These are phyloP conservation scores for Piromyces sp. DNA, from an alignment of 192 early-diverging fungal genomes.

Conservation along the genomic window DNA sequence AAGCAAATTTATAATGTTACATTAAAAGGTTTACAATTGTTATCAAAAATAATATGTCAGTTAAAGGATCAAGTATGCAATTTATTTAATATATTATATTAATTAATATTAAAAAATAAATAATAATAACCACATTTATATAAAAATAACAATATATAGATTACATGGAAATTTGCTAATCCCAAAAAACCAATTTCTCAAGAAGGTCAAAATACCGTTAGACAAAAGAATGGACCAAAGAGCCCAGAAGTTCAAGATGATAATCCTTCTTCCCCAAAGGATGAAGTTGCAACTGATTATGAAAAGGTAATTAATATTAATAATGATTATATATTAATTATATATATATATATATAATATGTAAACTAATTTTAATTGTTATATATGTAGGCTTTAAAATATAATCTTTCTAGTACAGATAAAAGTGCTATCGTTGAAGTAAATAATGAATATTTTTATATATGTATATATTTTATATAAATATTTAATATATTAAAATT, in stretches of 20 bases:
- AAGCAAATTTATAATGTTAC: slow-evolving; percentile 10
- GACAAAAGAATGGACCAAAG: slow-evolving; percentile 13
- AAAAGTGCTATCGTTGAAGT: slow-evolving; percentile 23
- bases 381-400: slow-evolving; percentile 17
- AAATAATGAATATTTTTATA: neutral
- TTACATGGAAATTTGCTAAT: slow-evolving; percentile 19
- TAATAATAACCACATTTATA: too few species aligned
- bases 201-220: too few species aligned
- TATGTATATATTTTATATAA: neutral
- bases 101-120: neutral
- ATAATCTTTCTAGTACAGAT: slow-evolving; percentile 23
- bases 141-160: slow-evolving; percentile 4
- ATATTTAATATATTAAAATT: too few species aligned
- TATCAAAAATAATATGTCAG: slow-evolving; percentile 8
- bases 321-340: too few species aligned
- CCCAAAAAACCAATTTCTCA: too few species aligned
- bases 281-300: slow-evolving; percentile 4
- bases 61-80: slow-evolving; percentile 19
- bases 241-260: slow-evolving; percentile 1
- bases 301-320: slow-evolving; percentile 11
- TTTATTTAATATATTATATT: neutral
- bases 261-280: neutral
- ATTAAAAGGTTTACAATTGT: slow-evolving; percentile 7
- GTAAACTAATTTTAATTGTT: too few species aligned
- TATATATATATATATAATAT: too few species aligned